These are phyloP conservation scores for Dothideomycetidae sp. DNA, from an alignment of 2,329 filamentous ascomycete species.

Conservation along the genomic window DNA sequence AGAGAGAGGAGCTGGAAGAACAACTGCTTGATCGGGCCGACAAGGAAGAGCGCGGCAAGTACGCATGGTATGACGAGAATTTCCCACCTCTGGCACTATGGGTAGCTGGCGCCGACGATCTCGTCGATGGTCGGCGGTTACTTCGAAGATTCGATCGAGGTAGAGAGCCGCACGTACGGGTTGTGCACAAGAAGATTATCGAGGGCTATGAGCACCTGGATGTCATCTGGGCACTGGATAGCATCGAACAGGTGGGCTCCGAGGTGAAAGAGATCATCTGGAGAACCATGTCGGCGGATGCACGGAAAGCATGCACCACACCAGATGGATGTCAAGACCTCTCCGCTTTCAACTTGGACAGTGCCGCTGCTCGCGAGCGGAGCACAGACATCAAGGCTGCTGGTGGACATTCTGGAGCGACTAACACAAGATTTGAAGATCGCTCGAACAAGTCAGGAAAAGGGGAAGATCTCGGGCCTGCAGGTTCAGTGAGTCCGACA, in stretches of 20 bases:
- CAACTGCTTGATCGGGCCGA: constrained; percentile 18
- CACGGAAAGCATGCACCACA: constrained; percentile 44
- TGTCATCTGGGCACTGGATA: constrained; percentile 89
- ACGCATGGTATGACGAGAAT: constrained; percentile 67
- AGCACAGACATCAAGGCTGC: neutral
- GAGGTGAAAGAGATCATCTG: constrained; percentile 74
- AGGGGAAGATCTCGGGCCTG: neutral
- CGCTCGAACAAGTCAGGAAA: too few relatives aligned
- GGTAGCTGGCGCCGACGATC: constrained; percentile 67
- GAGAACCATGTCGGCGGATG: constrained; percentile 51
- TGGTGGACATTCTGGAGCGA: too few relatives aligned
- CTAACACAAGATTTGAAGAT: too few relatives aligned
- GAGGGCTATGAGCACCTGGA: constrained; percentile 87
- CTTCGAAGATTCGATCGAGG: constrained; percentile 60
- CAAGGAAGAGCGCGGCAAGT: constrained; percentile 24
- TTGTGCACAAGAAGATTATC: constrained; percentile 73
- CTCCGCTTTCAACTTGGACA: constrained; percentile 4
- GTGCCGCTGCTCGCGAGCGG: neutral
- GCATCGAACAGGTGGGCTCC: constrained; percentile 63
- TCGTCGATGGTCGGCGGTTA: constrained; percentile 69
- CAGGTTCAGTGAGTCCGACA: constrained; percentile 10
- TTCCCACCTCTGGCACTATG: constrained; percentile 78
- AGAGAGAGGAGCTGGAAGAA: neutral
- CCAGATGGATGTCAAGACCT: constrained; percentile 48
- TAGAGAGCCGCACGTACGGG: constrained; percentile 62